phyloP scores from a whole-genome alignment of 1,139 yeast species.

The Arxiozyma telluris region DNA sequence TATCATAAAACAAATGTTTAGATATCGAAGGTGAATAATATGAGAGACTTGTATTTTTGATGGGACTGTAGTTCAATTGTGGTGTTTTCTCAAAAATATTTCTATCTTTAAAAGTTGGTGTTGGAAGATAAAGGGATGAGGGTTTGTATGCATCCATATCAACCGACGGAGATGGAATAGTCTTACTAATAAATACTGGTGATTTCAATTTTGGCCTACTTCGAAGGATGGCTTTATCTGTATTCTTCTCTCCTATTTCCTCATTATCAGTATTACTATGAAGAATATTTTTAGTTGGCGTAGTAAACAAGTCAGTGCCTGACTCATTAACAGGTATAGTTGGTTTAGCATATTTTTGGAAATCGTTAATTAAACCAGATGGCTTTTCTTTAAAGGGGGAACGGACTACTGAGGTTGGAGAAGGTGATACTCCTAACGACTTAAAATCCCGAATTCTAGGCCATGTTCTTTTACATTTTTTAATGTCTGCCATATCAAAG shows the following conservation, averaged over 20 bases:
- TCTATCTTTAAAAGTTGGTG: conserved; percentile 11
- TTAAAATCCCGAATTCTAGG: conserved; percentile 58
- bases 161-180: background rate
- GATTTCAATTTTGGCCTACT: background rate
- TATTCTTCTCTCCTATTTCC: background rate
- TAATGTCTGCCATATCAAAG: conserved; percentile 60
- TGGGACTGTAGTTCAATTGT: conserved; percentile 22
- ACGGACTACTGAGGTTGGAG: background rate
- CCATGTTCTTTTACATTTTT: conserved; percentile 47
- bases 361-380: conserved; percentile 21
- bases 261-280: background rate
- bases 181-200: background rate
- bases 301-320: background rate
- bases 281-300: conserved; percentile 5
- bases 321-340: background rate
- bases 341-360: conserved; percentile 8
- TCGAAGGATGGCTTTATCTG: background rate
- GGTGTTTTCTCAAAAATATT: conserved; percentile 11
- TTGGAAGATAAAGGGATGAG: background rate
- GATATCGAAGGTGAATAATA: conserved; percentile 30
- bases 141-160: background rate
- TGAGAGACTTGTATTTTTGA: conserved; percentile 21
- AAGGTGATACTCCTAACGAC: conserved; percentile 20
- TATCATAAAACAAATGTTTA: conserved; percentile 22
- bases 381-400: conserved; percentile 2